Percentiles rank a stretch among this genome's conserved stretches.
Conservation (phyloP, 2,329 filamentous ascomycete genomes). For the Colletotrichum gloeosporioides region DNA sequence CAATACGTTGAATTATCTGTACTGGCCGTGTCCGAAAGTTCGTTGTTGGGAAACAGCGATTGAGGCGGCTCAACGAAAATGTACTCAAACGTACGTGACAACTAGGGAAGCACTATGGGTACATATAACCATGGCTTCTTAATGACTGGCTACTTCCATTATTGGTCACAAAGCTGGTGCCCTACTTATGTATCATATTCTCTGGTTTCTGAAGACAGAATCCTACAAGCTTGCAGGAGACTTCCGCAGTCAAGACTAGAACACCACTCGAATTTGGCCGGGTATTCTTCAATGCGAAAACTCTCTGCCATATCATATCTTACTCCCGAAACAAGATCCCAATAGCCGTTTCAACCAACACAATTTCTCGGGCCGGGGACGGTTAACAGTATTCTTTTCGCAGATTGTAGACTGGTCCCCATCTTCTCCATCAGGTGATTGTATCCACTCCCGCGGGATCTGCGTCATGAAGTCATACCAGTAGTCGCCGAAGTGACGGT, state of each 20-base stretch:
- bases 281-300: neutral
- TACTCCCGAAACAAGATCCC: neutral
- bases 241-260: too few relatives aligned
- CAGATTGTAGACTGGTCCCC: neutral
- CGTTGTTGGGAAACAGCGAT: too few relatives aligned
- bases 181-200: too few relatives aligned
- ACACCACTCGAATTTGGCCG: too few relatives aligned
- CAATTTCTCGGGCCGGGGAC: neutral
- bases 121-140: too few relatives aligned
- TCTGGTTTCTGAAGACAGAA: neutral
- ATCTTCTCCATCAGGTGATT: conserved; percentile 27
- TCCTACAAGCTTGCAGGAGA: neutral
- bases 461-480: conserved; percentile 42
- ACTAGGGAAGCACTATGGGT: too few relatives aligned
- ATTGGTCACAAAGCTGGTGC: too few relatives aligned
- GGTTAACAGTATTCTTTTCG: too few relatives aligned
- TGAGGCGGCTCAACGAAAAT: too few relatives aligned
- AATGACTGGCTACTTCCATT: too few relatives aligned
- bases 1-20: neutral
- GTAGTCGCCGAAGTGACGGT: conserved; percentile 37
- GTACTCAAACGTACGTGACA: too few relatives aligned
- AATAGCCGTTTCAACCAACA: neutral
- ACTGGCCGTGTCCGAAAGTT: too few relatives aligned
- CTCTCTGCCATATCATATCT: neutral
- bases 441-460: conserved; percentile 38